A percentile compares a stretch with the other conserved stretches of the same genome.
These are phyloP conservation scores for Rubia yunnanensis DNA, from an alignment of 257 asterid genomes.

Conservation along the genomic window DNA sequence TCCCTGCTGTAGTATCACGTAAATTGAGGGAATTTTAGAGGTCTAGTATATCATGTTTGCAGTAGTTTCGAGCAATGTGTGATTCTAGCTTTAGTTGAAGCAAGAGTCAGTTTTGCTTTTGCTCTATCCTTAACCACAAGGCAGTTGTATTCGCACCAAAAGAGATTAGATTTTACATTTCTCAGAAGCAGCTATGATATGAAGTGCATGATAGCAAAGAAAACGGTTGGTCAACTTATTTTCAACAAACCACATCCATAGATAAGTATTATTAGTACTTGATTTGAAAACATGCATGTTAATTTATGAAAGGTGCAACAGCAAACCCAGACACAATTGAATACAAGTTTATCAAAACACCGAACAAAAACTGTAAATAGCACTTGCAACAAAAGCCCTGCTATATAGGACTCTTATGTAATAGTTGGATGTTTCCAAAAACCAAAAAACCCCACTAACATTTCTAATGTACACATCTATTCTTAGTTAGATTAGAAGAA, in stretches of 20 bases:
- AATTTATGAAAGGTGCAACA: neutral
- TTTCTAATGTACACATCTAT: neutral
- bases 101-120: neutral
- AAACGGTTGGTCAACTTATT: too few relatives aligned
- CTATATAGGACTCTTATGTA: neutral
- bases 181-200: too few relatives aligned
- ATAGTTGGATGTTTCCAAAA: neutral
- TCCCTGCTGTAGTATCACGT: neutral
- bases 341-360: neutral
- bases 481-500: neutral
- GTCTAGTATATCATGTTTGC: neutral
- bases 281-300: neutral
- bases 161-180: too few relatives aligned
- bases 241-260: too few relatives aligned
- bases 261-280: neutral
- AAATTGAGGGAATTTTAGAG: neutral
- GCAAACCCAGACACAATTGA: neutral
- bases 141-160: too few relatives aligned
- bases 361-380: neutral
- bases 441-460: neutral
- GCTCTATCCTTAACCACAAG: neutral
- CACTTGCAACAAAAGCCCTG: neutral
- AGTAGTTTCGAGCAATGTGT: too few relatives aligned
- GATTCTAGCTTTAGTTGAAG: neutral
- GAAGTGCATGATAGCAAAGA: too few relatives aligned